Percentiles rank a stretch among this genome's conserved stretches.
These are phyloP conservation scores for Leishmania tropica DNA, from an alignment of 208 protist genomes.

Conservation along the genomic window DNA sequence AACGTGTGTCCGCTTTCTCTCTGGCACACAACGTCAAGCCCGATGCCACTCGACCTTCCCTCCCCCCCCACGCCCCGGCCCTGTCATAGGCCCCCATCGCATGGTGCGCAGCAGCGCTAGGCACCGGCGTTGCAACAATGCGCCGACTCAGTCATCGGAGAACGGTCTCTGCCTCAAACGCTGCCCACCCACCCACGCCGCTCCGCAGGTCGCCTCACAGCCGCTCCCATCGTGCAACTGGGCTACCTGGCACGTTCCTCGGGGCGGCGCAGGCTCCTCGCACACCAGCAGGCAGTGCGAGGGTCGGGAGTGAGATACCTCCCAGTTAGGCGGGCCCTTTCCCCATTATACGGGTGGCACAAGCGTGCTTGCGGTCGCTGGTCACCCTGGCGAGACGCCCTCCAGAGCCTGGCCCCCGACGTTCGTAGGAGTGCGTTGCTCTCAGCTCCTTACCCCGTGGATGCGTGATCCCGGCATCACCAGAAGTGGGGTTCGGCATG, in stretches of 20 bases:
- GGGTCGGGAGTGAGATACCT: background rate
- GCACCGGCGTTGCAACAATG: background rate
- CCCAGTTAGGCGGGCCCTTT: background rate
- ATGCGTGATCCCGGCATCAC: background rate
- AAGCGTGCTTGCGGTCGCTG: background rate
- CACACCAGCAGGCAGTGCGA: background rate
- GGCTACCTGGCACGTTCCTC: background rate
- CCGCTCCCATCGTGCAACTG: background rate
- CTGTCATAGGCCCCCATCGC: background rate
- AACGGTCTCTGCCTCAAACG: background rate
- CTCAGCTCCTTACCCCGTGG: background rate
- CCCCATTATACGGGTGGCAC: background rate
- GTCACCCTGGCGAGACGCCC: background rate
- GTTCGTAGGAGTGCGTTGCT: background rate
- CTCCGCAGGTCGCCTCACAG: background rate
- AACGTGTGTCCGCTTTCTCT: background rate
- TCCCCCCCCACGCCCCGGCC: background rate
- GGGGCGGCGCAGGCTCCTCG: background rate
- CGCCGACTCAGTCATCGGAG: background rate
- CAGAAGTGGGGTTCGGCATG: background rate
- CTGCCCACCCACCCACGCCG: background rate
- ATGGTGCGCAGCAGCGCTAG: background rate
- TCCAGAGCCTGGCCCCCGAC: background rate
- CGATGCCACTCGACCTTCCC: background rate
- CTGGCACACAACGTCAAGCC: background rate